Conservation (phyloP, 192 early-diverging fungal genomes). For the Pilaira anomala region DNA sequence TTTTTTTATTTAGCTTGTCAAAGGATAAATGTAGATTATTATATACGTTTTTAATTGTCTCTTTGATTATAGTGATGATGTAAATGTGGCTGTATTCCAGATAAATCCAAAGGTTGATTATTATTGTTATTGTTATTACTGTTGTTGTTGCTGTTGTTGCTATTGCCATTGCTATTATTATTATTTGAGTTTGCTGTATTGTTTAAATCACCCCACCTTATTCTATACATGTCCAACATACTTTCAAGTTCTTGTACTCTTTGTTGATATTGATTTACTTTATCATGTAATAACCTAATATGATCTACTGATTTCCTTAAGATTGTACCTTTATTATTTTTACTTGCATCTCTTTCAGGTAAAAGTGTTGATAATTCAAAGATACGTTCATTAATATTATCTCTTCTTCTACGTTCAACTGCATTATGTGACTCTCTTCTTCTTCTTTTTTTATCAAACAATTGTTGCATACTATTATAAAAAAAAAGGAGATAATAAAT, state of each 20-base stretch:
- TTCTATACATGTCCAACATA: constrained; percentile 23
- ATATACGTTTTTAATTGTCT: too few species aligned
- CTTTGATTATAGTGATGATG: constrained; percentile 1
- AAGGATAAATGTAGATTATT: too few species aligned
- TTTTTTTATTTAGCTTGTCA: too few species aligned
- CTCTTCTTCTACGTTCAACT: constrained; percentile 91
- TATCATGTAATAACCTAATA: constrained; percentile 49
- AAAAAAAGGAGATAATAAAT: not conserved
- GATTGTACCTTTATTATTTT: constrained; percentile 93
- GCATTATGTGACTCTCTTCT: constrained; percentile 97
- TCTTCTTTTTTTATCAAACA: constrained; percentile 82
- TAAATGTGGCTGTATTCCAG: constrained; percentile 1
- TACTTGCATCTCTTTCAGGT: constrained; percentile 83
- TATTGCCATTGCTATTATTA: not conserved
- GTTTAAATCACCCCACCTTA: constrained; percentile 13
- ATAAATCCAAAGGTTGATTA: not conserved
- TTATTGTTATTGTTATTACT: not conserved
- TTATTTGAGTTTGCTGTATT: not conserved
- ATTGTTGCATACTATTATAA: constrained; percentile 33
- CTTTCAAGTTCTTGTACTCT: constrained; percentile 34
- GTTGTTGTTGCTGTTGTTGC: not conserved
- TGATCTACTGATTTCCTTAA: constrained; percentile 91
- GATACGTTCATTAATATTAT: constrained; percentile 99
- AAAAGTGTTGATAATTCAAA: constrained; percentile 82
- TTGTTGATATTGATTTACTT: constrained; percentile 25